phyloP scores from a whole-genome alignment of 768 basidiomycete species.

The Suillus variegatus region DNA sequence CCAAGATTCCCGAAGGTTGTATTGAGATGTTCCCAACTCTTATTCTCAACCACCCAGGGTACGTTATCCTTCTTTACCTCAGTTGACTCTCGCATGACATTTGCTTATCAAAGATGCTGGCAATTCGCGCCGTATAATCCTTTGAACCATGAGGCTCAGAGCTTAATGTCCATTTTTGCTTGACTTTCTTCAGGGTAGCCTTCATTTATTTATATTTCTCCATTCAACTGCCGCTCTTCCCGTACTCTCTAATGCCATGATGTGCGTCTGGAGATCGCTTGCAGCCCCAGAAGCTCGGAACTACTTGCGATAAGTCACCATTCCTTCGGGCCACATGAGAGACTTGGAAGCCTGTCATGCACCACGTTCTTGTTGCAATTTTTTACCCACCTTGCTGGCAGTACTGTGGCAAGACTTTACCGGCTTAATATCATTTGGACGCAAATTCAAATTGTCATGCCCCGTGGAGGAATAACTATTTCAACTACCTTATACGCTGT shows the following conservation, averaged over 20 bases:
- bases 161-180: not conserved
- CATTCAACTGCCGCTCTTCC: not conserved
- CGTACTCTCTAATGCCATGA: not conserved
- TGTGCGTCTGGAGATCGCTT: not conserved
- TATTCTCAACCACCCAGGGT: slow-evolving; percentile 8
- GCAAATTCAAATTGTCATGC: not conserved
- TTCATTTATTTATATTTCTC: not conserved
- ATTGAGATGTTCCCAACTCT: slow-evolving; percentile 1
- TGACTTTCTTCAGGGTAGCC: not conserved
- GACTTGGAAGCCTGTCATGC: no score
- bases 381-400: not conserved
- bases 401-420: no score
- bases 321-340: not conserved
- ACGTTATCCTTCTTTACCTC: no score
- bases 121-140: slow-evolving; percentile 14
- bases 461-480: not conserved
- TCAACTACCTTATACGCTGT: no score
- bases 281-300: not conserved
- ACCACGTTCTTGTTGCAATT: not conserved
- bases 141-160: slow-evolving; percentile 4
- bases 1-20: slow-evolving; percentile 6
- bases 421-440: not conserved
- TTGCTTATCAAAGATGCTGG: slow-evolving; percentile 9
- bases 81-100: not conserved
- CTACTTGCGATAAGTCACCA: not conserved